Base-by-base conservation (phyloP, 23 red algal species). In the Gracilaria gracilis region DNA sequence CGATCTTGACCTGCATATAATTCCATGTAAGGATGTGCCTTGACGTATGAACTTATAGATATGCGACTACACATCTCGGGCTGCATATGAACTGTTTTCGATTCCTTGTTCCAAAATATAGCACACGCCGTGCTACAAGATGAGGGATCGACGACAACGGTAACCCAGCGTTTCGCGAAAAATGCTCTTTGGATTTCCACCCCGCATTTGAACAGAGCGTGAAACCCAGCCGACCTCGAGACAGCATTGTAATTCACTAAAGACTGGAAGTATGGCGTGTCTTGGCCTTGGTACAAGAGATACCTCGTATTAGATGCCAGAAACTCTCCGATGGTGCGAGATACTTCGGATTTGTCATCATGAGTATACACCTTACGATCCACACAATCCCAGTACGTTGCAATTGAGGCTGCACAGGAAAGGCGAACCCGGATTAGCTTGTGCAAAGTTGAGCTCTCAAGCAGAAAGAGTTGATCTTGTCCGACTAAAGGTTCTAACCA, bases 261-360 rank as follows among this genome's bases (percentile, higher is more conserved):
- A n/a, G 67, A 73, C 9, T 73, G 67, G 44, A 24, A 73, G 28
- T 24, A 73, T 42, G 67, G 17, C 23, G 33, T 4, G 38, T 89
- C 85, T 62, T 89, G 85, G 39, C 85, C 85, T 23, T 61, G 59
- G 38, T 89, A 89, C 16, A 89, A 39, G 29, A 74, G 28, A 61
- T 53, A 79, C 34, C 48, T n/a, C 7, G 42, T 24, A 29, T 65
- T 64, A 24, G 32, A 38, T 24, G 51, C 48, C 9, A 89, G 70
- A 31, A 38, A 65, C 3, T 89, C 71, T 47, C 53, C 48, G 38
- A 89, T 39, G 21, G 85, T 79, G 3, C 24, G 21, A 44, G 0
- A 40, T n/a, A 4, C 65, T 2, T 34, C 31, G 28, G 28, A 15
- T 44, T 44, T 29, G 38, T 73, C 24, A 16, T 34, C 23, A 23